phyloP scores from a whole-genome alignment of 2,329 filamentous ascomycete genomes.

The Ceratocystis alfenasii region DNA sequence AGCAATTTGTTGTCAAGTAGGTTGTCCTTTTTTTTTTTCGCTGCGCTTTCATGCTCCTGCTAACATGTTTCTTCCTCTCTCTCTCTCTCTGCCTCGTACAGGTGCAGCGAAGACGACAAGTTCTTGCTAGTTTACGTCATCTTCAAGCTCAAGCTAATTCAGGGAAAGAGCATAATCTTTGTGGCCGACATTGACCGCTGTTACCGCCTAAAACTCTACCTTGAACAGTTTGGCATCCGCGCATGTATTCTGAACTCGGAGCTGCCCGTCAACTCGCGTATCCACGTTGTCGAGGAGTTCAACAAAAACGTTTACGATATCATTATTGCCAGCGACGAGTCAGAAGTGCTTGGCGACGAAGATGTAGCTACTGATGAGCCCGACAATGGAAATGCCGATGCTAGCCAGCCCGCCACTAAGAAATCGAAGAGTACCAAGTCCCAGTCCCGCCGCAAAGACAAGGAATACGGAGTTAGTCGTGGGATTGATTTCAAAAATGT shows the following conservation, averaged over 20 bases:
- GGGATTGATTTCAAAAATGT: slow-evolving; percentile 97
- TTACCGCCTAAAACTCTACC: slow-evolving; percentile 85
- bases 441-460: slow-evolving; percentile 54
- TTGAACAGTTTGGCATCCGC: slow-evolving; percentile 93
- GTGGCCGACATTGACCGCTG: slow-evolving; percentile 77
- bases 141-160: slow-evolving; percentile 66
- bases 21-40: neutral
- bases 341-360: slow-evolving; percentile 64
- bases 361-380: slow-evolving; percentile 31
- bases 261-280: slow-evolving; percentile 78
- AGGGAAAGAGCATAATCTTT: slow-evolving; percentile 65
- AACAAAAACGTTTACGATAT: slow-evolving; percentile 96
- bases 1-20: slow-evolving; percentile 74
- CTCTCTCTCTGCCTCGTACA: slow-evolving; percentile 39
- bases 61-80: slow-evolving; percentile 26
- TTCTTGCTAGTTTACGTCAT: slow-evolving; percentile 59
- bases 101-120: slow-evolving; percentile 87
- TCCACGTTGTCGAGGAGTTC: slow-evolving; percentile 95
- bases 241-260: slow-evolving; percentile 92
- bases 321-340: slow-evolving; percentile 89
- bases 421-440: slow-evolving; percentile 23
- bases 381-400: slow-evolving; percentile 27
- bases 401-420: slow-evolving; percentile 26
- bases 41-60: neutral
- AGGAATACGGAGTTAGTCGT: slow-evolving; percentile 88